Evolutionary conservation across 768 basidiomycete species (phyloP), one percentile per base, ranked within the genome.

Genomic region (Trametes sanguinea): DNA sequence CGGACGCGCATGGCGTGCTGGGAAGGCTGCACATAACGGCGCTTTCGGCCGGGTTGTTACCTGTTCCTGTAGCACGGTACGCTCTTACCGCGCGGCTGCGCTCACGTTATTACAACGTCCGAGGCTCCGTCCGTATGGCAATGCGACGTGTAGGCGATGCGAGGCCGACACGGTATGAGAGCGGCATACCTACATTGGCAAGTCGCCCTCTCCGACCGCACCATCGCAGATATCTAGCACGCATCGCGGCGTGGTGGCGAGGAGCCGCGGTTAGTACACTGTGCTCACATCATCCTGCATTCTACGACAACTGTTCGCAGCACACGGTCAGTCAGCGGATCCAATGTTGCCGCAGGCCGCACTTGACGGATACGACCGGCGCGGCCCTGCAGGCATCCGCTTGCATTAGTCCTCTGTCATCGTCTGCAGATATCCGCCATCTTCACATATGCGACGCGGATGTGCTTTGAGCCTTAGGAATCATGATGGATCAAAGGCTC

Each of bases 381-480:
- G 6, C 35, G 6, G 35, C 35, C 11, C 35, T 6, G 11, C 35
- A 37, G 6, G 35, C 35, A 37, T 11, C 6, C 35, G 35, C 6
- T 11, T 22, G 22, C 22, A 22, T 22, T 22, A 22, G 22, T 22
- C 22, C 22, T 22, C 22, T 22, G 22, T 22, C 22, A 22, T 22
- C 22, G 22, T 22, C 22, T 22, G 22, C 22, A 22, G 22, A 22
- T 22, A 22, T 22, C 22, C 22, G 22, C 22, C 22, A 22, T 22
- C 35, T 37, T 37, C 35, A 11, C 35, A 11, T 29, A 43, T 32
- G 42, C 42, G 32, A 42, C 54, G 30, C 43, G 43, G 32, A 32
- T 42, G 32, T 45, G 54, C 45, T n/a, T 55, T 55, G 54, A 55
- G 54, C 42, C 54, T 55, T 42, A 55, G 35, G 6, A 11, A 11